These are phyloP conservation scores for Chrysanthemum makinoi DNA, from an alignment of 129 eudicot genomes.

Conservation along the genomic window DNA sequence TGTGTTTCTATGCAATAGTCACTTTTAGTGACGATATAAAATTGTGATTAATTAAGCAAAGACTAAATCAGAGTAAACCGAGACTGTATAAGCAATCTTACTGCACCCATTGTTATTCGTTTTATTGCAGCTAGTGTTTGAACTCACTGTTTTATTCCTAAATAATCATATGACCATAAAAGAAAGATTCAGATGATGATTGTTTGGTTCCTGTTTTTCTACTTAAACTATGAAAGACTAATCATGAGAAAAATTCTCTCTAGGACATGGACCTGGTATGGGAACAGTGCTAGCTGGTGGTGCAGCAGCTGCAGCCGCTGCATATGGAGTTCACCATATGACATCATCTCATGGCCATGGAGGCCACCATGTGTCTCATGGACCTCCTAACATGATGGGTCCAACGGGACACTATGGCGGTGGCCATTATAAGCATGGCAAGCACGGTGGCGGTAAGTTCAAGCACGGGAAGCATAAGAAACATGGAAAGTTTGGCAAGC, in stretches of 20 bases:
- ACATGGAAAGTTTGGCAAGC: constrained; percentile 47
- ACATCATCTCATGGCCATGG: constrained; percentile 34
- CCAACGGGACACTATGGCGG: constrained; percentile 44
- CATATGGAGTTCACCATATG: constrained; percentile 59
- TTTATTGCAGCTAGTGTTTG: neutral
- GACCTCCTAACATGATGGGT: constrained; percentile 36
- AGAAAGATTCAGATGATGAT: neutral
- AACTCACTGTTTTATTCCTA: neutral
- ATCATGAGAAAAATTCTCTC: neutral
- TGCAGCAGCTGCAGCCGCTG: constrained; percentile 70
- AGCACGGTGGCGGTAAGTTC: constrained; percentile 42
- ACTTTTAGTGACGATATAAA: neutral
- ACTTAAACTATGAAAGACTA: neutral
- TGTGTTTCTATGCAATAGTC: neutral
- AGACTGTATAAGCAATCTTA: neutral
- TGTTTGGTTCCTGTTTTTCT: neutral
- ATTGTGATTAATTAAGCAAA: neutral
- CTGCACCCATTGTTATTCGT: neutral
- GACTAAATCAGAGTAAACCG: neutral
- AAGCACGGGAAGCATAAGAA: constrained; percentile 61
- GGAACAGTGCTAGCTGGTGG: constrained; percentile 70
- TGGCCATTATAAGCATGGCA: constrained; percentile 59
- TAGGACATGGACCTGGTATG: constrained; percentile 63
- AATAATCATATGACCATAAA: neutral
- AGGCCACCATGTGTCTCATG: constrained; percentile 25